A percentile compares a stretch with the other conserved stretches of the same genome.
Conservation (phyloP, 1,139 yeast species). For the Magnusiomyces suaveolens region DNA sequence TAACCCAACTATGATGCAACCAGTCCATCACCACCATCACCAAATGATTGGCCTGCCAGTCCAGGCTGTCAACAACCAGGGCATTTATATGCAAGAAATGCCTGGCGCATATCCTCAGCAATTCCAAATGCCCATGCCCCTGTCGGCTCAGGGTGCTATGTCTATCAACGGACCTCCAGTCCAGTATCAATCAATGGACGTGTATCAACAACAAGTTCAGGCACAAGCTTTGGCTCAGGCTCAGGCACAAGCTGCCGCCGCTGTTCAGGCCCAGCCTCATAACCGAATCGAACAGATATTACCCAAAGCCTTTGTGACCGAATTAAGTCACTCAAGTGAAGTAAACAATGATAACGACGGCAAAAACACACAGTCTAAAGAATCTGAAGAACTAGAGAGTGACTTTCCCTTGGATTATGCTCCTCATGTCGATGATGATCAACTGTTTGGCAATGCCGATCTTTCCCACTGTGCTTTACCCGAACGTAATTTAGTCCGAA, state of each 20-base stretch:
- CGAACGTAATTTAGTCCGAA: neutral
- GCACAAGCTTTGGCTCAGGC: neutral
- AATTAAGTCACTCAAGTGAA: neutral
- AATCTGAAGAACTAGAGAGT: slow-evolving; percentile 20
- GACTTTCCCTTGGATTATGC: slow-evolving; percentile 29
- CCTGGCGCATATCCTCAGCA: neutral
- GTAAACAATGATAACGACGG: no score
- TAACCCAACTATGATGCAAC: neutral
- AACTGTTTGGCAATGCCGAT: neutral
- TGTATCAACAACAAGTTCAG: neutral
- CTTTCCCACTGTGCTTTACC: neutral
- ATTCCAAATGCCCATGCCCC: neutral
- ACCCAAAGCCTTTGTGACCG: slow-evolving; percentile 1
- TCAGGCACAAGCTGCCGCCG: neutral
- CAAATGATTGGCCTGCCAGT: neutral
- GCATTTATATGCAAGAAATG: neutral
- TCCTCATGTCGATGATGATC: slow-evolving; percentile 12
- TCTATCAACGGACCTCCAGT: neutral
- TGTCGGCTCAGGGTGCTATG: neutral
- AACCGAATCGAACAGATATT: neutral
- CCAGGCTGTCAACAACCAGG: neutral
- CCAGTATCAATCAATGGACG: neutral
- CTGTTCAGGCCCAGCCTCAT: neutral
- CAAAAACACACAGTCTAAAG: neutral
- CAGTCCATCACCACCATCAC: neutral